phyloP scores from a whole-genome alignment of 2,329 filamentous ascomycete genomes.

The Aspergillus tanneri region DNA sequence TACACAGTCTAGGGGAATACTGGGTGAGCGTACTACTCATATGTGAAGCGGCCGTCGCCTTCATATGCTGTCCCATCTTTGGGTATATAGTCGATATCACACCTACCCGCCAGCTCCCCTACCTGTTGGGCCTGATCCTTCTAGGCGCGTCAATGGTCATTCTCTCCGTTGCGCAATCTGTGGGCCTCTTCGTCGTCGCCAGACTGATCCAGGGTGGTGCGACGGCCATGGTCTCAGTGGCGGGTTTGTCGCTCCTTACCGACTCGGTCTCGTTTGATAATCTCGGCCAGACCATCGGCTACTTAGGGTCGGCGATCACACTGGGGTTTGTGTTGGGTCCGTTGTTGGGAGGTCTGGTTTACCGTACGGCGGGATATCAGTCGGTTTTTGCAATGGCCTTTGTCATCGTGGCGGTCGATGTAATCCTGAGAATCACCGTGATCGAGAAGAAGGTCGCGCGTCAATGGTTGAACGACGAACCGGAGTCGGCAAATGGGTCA shows the following conservation, averaged over 20 bases:
- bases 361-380: constrained; percentile 57
- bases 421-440: constrained; percentile 59
- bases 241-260: constrained; percentile 58
- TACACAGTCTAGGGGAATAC: constrained; percentile 23
- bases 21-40: constrained; percentile 33
- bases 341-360: constrained; percentile 60
- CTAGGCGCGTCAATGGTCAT: constrained; percentile 56
- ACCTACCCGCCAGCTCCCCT: constrained; percentile 54
- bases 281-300: constrained; percentile 62
- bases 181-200: constrained; percentile 52
- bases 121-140: constrained; percentile 55
- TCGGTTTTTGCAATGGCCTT: constrained; percentile 61
- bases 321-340: constrained; percentile 59
- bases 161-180: constrained; percentile 51
- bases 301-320: constrained; percentile 56
- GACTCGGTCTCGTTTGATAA: constrained; percentile 59
- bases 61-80: constrained; percentile 30
- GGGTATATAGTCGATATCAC: constrained; percentile 30
- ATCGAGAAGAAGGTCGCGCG: constrained; percentile 62
- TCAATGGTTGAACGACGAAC: constrained; percentile 20
- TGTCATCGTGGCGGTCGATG: constrained; percentile 56
- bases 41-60: constrained; percentile 27
- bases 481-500: background rate
- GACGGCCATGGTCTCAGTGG: constrained; percentile 60
- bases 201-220: constrained; percentile 59